These are phyloP conservation scores for Rhizopogon vulgaris DNA, from an alignment of 768 basidiomycete genomes.

Conservation along the genomic window DNA sequence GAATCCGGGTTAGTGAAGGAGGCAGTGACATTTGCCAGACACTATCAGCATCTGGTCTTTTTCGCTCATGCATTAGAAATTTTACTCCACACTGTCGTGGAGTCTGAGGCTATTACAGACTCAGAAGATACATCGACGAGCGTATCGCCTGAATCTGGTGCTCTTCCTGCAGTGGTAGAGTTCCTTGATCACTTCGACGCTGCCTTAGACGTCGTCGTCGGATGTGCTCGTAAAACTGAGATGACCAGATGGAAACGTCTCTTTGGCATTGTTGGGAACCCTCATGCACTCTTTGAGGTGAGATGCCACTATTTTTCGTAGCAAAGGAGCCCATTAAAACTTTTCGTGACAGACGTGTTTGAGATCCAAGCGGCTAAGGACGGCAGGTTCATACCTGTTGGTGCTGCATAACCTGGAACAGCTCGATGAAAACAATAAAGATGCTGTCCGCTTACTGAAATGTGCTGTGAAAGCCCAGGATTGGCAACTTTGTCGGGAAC, in stretches of 20 bases:
- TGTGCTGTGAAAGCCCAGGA: slow-evolving; percentile 74
- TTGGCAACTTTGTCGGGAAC: slow-evolving; percentile 87
- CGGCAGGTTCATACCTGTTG: slow-evolving; percentile 88
- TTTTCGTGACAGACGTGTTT: slow-evolving; percentile 60
- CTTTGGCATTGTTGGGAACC: slow-evolving; percentile 88
- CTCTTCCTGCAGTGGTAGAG: slow-evolving; percentile 69
- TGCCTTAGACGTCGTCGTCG: slow-evolving; percentile 87
- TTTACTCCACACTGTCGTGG: slow-evolving; percentile 87
- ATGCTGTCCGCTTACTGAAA: slow-evolving; percentile 76
- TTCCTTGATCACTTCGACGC: slow-evolving; percentile 95
- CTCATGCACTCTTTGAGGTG: slow-evolving; percentile 89
- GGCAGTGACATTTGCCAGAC: slow-evolving; percentile 79
- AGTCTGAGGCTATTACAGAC: slow-evolving; percentile 59
- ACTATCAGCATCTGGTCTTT: slow-evolving; percentile 85
- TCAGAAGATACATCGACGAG: slow-evolving; percentile 19
- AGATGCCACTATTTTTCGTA: slow-evolving; percentile 11
- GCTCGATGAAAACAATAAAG: slow-evolving; percentile 66
- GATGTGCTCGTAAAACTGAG: slow-evolving; percentile 95
- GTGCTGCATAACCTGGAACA: slow-evolving; percentile 93
- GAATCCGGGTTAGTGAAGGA: slow-evolving; percentile 55
- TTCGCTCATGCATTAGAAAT: slow-evolving; percentile 94
- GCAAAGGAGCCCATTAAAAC: background rate
- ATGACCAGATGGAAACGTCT: slow-evolving; percentile 83
- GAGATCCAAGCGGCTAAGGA: slow-evolving; percentile 64
- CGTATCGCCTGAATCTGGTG: slow-evolving; percentile 3